A percentile compares a stretch with the other conserved stretches of the same genome.
These are phyloP conservation scores for Pseudocercospora eumusae DNA, from an alignment of 2,329 filamentous ascomycete species.

Conservation along the genomic window DNA sequence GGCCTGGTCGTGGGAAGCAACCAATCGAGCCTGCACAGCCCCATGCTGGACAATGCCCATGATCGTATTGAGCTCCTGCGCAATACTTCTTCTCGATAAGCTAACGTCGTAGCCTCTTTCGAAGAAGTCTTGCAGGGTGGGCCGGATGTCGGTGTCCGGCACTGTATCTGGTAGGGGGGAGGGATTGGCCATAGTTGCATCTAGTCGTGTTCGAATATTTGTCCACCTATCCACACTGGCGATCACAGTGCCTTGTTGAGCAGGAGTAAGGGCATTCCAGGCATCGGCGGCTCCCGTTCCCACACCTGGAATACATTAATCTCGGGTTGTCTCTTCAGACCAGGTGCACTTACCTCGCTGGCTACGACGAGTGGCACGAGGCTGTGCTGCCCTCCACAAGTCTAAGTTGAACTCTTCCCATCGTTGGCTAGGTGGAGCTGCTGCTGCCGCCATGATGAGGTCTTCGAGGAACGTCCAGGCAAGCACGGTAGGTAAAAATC, in stretches of 20 bases:
- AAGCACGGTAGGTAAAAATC: not conserved
- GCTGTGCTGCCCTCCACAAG: not conserved
- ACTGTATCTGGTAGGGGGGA: not conserved
- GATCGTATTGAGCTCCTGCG: not conserved
- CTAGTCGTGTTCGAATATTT: not conserved
- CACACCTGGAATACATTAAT: not conserved
- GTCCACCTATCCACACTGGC: not conserved
- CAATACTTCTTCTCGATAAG: not conserved
- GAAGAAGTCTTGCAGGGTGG: not conserved
- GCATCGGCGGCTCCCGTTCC: not conserved
- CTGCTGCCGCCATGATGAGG: not conserved
- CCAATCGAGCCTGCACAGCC: not conserved
- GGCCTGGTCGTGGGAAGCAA: not conserved
- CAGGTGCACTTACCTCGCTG: not conserved
- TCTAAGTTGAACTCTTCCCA: not conserved
- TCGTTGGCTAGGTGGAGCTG: not conserved
- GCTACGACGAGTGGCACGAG: not conserved
- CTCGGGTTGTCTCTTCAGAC: not conserved
- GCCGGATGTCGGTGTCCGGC: not conserved
- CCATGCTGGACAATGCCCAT: not conserved
- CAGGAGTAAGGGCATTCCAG: not conserved
- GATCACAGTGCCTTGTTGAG: not conserved
- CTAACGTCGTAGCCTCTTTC: not conserved
- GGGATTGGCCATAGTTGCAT: not conserved
- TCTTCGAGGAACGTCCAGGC: not conserved